Evolutionary conservation across 1,139 yeast species (phyloP), one percentile per base, ranked within the genome.

Genomic region (Torulaspora pretoriensis): DNA sequence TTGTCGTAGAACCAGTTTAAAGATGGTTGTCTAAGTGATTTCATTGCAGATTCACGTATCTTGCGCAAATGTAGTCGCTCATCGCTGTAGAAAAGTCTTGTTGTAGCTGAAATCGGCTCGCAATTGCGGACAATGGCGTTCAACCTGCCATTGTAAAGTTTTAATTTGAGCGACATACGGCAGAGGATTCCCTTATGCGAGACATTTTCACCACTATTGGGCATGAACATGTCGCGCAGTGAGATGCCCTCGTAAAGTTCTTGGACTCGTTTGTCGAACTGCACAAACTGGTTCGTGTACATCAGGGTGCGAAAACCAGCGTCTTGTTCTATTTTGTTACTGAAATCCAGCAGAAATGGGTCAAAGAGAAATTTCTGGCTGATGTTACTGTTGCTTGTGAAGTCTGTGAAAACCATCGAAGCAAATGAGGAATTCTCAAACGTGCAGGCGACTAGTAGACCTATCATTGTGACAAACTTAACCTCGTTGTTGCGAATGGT

Each of bases 181-280:
- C 62, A 58, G 7, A 61, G 46, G 6, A 62, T 59, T 17, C 64
- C 63, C 14, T 43, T 45, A 30, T 54, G 52, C 4, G 60, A 49
- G 26, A 54, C 31, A 38, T 58, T 58, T 16, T 46, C 44, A 26
- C 51, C 54, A 16, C 48, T 48, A n/a, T 46, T 49, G 38, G 27
- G 32, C 23, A 30, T 31, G 27, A 35, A 28, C 47, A 52, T 46
- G 4, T 50, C 53, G 6, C 37, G 33, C 10, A 51, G 31, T 26
- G 47, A 34, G 8, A 26, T 32, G 22, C 46, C 47, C n/a, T 16
- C 17, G 38, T 43, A 53, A 4, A 38, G 34, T 7, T 28, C 16
- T 33, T 22, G 35, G 14, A 57, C 30, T 25, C 40, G 24, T 6
- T 37, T n/a, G 34, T 55, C 42, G 25, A 57, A 50, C 22, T 27